Conservation (phyloP, 805 yeast species). For the Torulaspora franciscae region DNA sequence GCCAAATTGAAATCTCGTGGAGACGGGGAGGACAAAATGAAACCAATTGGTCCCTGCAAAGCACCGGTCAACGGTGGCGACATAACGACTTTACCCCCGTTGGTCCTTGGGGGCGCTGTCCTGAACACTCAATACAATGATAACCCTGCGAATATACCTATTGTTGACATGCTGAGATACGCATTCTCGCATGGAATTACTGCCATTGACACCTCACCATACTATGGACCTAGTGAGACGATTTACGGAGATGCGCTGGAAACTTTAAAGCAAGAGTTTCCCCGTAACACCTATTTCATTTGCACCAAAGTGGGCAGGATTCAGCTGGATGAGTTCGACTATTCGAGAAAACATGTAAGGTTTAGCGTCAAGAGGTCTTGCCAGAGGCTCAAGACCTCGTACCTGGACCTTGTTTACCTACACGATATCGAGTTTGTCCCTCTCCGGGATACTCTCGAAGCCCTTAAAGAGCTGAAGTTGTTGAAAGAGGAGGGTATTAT, state of each 20-base stretch:
- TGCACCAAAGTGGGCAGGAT: slow-evolving; percentile 87
- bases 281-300: slow-evolving; percentile 61
- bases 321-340: slow-evolving; percentile 65
- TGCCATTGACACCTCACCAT: slow-evolving; percentile 89
- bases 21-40: slow-evolving; percentile 1
- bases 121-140: slow-evolving; percentile 75
- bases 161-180: slow-evolving; percentile 48
- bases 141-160: slow-evolving; percentile 58
- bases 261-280: slow-evolving; percentile 34
- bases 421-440: slow-evolving; percentile 86
- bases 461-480: slow-evolving; percentile 53
- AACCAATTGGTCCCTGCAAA: slow-evolving; percentile 2
- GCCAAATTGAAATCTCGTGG: neutral
- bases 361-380: slow-evolving; percentile 63
- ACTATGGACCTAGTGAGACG: slow-evolving; percentile 83
- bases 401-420: slow-evolving; percentile 76
- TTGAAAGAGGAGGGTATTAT: slow-evolving; percentile 63
- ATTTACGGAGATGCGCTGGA: slow-evolving; percentile 64
- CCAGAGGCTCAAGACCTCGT: slow-evolving; percentile 56
- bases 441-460: slow-evolving; percentile 51
- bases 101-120: slow-evolving; percentile 84
- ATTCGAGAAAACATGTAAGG: slow-evolving; percentile 55
- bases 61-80: slow-evolving; percentile 39
- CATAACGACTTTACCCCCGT: slow-evolving; percentile 40
- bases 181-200: slow-evolving; percentile 66